Conservation (phyloP, 2,329 filamentous ascomycete genomes). For the Fusarium secorum region DNA sequence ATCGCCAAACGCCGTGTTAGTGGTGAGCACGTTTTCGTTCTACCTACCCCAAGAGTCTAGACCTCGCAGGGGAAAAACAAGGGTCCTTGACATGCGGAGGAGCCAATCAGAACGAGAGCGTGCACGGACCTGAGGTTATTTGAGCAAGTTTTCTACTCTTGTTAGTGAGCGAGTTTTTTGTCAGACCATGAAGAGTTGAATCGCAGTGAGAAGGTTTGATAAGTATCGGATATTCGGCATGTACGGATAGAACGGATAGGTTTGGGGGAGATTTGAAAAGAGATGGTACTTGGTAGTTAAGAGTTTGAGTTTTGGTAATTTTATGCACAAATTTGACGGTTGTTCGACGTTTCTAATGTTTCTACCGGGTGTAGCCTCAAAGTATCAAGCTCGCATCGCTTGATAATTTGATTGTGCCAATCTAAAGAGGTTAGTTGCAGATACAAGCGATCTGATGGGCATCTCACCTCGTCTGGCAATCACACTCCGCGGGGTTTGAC, state of each 20-base stretch:
- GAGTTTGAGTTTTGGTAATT: not conserved
- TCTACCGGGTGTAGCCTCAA: not conserved
- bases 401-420: not conserved
- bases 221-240: constrained; percentile 28
- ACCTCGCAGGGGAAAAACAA: constrained; percentile 3
- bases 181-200: not conserved
- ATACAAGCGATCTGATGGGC: not conserved
- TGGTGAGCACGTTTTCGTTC: constrained; percentile 16
- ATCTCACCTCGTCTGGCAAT: not conserved
- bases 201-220: not conserved
- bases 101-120: constrained; percentile 27
- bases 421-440: not conserved
- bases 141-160: constrained; percentile 50
- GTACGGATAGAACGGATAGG: constrained; percentile 22
- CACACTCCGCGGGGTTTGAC: not conserved
- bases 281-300: not conserved
- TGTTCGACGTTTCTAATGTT: not conserved
- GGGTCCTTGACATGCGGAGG: constrained; percentile 21
- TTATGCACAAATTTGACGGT: not conserved
- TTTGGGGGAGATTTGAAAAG: not conserved
- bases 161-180: constrained; percentile 26
- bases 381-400: not conserved
- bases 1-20: constrained; percentile 14
- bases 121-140: constrained; percentile 46
- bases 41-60: constrained; percentile 23